Evolutionary conservation across 805 yeast species (phyloP), one percentile per base, ranked within the genome.

Genomic region (Tetrapisispora phaffii): DNA sequence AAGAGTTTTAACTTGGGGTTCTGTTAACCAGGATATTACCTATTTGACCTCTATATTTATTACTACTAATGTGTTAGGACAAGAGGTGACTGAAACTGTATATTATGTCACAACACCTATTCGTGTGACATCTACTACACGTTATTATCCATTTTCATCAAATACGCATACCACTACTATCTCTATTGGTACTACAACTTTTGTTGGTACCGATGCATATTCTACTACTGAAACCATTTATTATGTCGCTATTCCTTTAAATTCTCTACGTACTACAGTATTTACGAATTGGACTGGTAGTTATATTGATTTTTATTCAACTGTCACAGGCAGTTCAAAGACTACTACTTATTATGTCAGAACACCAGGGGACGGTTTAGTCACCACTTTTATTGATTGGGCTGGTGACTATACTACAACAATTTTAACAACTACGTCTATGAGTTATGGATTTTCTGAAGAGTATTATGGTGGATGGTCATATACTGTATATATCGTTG

Each of bases 91-190:
- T n/a, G n/a, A n/a, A n/a, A n/a, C n/a, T n/a, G n/a, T n/a, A n/a
- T n/a, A n/a, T n/a, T n/a, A n/a, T n/a, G n/a, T n/a, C n/a, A n/a
- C n/a, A n/a, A 24, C 40, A 5, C 40, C 40, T 10, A 15, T 24
- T 6, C 20, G 21, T 16, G 16, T 7, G 7, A 15, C 17, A 7
- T 7, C 26, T 5, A 7, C 26, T 4, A 4, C 5, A 21, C 6
- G 17, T 21, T 34, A 20, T 26, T 13, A 39, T 13, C 16, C 16
- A 7, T 17, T 32, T 23, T 34, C 44, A 16, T 39, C 44, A 9
- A 41, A 46, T 41, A n/a, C n/a, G n/a, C n/a, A n/a, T n/a, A 46
- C 19, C 16, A 33, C 35, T 7, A 33, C 35, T 7, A 5, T 33
- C 19, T 33, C 35, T 5, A 33, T 22, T 16, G 21, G 6, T 4